phyloP scores from a whole-genome alignment of 108 stramenopile species.

The Cyclotella sp. region DNA sequence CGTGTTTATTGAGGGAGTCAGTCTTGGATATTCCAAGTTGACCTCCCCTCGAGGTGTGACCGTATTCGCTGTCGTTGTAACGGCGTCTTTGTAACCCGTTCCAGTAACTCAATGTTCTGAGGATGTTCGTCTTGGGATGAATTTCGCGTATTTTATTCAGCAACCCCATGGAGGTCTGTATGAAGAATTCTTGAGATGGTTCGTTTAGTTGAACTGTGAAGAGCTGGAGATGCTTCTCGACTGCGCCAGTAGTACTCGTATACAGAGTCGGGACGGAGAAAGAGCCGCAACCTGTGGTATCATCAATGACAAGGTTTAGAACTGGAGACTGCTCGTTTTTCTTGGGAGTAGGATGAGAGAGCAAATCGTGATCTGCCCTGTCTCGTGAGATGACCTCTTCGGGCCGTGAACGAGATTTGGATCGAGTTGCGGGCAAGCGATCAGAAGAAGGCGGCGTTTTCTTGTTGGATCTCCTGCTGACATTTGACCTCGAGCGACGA shows the following conservation, averaged over 20 bases:
- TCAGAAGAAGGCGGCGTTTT: not conserved
- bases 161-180: conserved; percentile 36
- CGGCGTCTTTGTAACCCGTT: conserved; percentile 26
- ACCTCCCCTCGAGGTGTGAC: conserved; percentile 7
- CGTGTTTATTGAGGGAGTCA: conserved; percentile 12
- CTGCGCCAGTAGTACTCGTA: not conserved
- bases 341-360: not conserved
- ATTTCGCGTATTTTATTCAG: conserved; percentile 42
- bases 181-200: conserved; percentile 27
- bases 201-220: conserved; percentile 42
- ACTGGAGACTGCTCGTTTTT: not conserved
- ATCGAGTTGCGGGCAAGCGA: not conserved
- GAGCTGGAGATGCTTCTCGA: conserved; percentile 1
- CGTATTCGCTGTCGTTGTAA: not conserved
- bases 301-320: conserved; percentile 25
- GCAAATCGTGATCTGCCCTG: not conserved
- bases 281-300: conserved; percentile 12
- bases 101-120: conserved; percentile 38
- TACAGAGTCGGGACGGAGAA: conserved; percentile 15
- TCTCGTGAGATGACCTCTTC: not conserved
- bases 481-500: not conserved
- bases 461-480: not conserved
- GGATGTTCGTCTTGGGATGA: conserved; percentile 39
- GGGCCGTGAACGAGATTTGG: not conserved
- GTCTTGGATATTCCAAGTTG: conserved; percentile 25